These are phyloP conservation scores for Quercus mongolica DNA, from an alignment of 306 rosid species.

Conservation along the genomic window DNA sequence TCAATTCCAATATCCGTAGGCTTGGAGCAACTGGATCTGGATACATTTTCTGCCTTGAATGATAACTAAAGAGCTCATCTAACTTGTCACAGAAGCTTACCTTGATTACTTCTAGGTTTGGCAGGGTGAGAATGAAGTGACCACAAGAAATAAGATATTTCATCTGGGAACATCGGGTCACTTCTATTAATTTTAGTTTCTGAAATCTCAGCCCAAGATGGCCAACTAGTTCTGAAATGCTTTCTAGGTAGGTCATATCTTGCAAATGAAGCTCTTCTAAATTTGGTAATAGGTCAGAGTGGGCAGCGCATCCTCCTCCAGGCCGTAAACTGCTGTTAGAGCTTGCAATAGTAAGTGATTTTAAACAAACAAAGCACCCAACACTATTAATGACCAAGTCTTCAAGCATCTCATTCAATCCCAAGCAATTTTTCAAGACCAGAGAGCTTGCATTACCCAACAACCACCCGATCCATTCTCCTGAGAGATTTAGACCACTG, in stretches of 20 bases:
- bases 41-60: neutral
- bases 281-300: constrained; percentile 12
- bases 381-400: neutral
- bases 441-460: constrained; percentile 6
- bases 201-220: constrained; percentile 17
- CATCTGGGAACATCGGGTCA: constrained; percentile 4
- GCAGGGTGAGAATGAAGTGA: neutral
- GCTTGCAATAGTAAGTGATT: constrained; percentile 10
- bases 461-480: constrained; percentile 3
- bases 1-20: neutral
- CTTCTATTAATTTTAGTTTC: constrained; percentile 10
- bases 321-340: neutral
- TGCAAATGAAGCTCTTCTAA: constrained; percentile 12
- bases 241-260: neutral
- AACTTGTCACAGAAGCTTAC: constrained; percentile 2
- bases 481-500: constrained; percentile 3
- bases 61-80: constrained; percentile 4
- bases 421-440: constrained; percentile 7
- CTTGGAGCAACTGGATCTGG: constrained; percentile 9
- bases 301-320: constrained; percentile 16
- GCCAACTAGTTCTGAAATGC: constrained; percentile 18
- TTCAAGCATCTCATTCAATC: constrained; percentile 6
- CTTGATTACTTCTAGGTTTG: constrained; percentile 7
- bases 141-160: constrained; percentile 4
- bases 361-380: neutral